These are phyloP conservation scores for Thuidium tamariscinum DNA, from an alignment of 225 moss, liverwort and hornwort species.

Conservation along the genomic window DNA sequence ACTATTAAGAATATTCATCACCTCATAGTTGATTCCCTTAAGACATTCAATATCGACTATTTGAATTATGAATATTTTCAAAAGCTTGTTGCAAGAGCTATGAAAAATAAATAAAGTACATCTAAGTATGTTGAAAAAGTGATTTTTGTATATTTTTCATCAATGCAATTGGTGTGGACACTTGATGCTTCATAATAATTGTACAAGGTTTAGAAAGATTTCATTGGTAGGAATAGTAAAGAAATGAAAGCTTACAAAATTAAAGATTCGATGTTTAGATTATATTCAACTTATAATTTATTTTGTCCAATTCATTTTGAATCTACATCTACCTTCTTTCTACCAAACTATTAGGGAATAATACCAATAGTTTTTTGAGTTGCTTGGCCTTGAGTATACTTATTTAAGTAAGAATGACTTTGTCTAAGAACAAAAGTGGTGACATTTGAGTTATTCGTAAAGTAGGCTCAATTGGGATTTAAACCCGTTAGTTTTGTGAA, in stretches of 20 bases:
- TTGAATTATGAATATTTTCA: too few relatives aligned
- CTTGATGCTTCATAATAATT: background rate
- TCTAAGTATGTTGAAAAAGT: background rate
- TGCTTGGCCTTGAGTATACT: background rate
- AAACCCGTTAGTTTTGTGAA: too few relatives aligned
- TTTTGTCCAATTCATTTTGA: background rate
- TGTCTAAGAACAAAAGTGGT: too few relatives aligned
- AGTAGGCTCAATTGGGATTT: too few relatives aligned
- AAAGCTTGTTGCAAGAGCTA: accelerated
- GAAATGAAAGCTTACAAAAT: background rate
- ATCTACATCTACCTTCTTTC: background rate
- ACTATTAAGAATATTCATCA: accelerated
- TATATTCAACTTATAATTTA: background rate
- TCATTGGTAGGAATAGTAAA: background rate
- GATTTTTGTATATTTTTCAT: background rate
- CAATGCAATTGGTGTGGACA: accelerated
- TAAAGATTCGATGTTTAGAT: background rate
- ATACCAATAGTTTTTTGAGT: background rate
- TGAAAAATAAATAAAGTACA: accelerated
- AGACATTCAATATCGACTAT: too few relatives aligned
- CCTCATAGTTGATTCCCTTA: too few relatives aligned
- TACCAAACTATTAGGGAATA: accelerated
- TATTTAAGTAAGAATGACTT: too few relatives aligned
- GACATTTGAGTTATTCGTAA: too few relatives aligned
- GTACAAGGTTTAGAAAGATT: background rate